Conservation (phyloP, 768 basidiomycete genomes). For the Filobasidium wieringae region DNA sequence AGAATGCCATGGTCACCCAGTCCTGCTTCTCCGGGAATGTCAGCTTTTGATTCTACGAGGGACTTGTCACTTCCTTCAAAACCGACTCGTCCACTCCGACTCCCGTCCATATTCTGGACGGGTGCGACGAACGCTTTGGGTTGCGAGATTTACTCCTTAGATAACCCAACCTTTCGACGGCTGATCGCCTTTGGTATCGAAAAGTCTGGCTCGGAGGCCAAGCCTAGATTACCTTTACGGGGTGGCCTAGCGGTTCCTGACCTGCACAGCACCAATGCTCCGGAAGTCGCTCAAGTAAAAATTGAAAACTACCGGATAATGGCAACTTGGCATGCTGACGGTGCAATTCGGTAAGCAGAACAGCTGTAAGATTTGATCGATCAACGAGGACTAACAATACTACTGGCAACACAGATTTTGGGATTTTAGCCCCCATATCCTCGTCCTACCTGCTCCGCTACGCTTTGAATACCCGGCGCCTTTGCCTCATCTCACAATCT, state of each 20-base stretch:
- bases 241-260: slow-evolving; percentile 34
- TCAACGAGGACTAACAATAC: not conserved
- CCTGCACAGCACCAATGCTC: slow-evolving; percentile 29
- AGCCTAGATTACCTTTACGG: slow-evolving; percentile 28
- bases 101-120: slow-evolving; percentile 34
- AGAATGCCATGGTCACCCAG: slow-evolving; percentile 27
- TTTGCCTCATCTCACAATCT: slow-evolving; percentile 53
- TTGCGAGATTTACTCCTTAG: slow-evolving; percentile 33
- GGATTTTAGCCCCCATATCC: slow-evolving; percentile 56
- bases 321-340: slow-evolving; percentile 53
- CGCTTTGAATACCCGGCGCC: slow-evolving; percentile 55
- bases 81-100: slow-evolving; percentile 20
- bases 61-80: slow-evolving; percentile 19
- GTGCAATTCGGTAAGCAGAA: slow-evolving; percentile 42
- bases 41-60: not conserved
- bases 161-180: slow-evolving; percentile 42
- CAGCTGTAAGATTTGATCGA: not conserved
- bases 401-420: slow-evolving; percentile 45
- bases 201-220: slow-evolving; percentile 44
- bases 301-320: slow-evolving; percentile 52
- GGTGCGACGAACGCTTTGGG: slow-evolving; percentile 30
- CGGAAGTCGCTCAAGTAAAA: slow-evolving; percentile 34
- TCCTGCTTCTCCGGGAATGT: slow-evolving; percentile 13
- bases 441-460: slow-evolving; percentile 51
- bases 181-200: slow-evolving; percentile 46